Conservation (phyloP, 2,329 filamentous ascomycete genomes). For the Colletotrichum zoysiae region DNA sequence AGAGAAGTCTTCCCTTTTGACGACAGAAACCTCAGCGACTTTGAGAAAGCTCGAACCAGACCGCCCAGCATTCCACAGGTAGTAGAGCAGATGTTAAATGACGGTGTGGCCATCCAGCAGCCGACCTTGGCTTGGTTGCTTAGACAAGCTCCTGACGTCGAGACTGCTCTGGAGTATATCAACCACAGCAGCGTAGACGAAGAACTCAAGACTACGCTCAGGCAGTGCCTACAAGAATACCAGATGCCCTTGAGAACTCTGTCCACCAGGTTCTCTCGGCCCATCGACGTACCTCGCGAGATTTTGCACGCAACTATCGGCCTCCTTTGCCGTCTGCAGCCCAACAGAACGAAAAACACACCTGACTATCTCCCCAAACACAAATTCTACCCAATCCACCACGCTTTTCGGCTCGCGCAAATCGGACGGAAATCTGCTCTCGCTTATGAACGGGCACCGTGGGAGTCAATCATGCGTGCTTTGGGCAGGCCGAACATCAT, state of each 20-base stretch:
- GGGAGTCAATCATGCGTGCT: constrained; percentile 33
- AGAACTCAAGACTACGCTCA: constrained; percentile 7
- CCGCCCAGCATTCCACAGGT: constrained; percentile 71
- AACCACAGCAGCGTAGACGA: constrained; percentile 44
- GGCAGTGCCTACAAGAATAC: not conserved
- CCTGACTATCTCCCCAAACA: not conserved
- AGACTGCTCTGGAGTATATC: constrained; percentile 46
- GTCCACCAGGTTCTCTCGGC: not conserved
- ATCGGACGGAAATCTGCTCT: constrained; percentile 1
- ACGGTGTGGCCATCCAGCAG: constrained; percentile 54
- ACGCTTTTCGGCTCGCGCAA: constrained; percentile 28
- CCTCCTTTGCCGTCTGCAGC: constrained; percentile 34
- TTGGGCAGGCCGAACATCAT: constrained; percentile 35
- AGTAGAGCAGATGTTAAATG: constrained; percentile 68
- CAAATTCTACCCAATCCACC: constrained; percentile 7
- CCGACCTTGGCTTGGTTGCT: constrained; percentile 33
- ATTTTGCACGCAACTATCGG: constrained; percentile 45
- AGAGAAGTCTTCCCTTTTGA: constrained; percentile 51
- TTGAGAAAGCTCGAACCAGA: constrained; percentile 71
- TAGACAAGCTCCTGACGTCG: constrained; percentile 24
- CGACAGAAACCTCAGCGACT: constrained; percentile 69
- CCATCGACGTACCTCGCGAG: constrained; percentile 46
- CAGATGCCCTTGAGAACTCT: not conserved
- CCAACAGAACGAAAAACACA: constrained; percentile 17
- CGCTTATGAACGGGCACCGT: constrained; percentile 8